phyloP scores from a whole-genome alignment of 2,329 filamentous ascomycete genomes.

The Colletotrichum tofieldiae region DNA sequence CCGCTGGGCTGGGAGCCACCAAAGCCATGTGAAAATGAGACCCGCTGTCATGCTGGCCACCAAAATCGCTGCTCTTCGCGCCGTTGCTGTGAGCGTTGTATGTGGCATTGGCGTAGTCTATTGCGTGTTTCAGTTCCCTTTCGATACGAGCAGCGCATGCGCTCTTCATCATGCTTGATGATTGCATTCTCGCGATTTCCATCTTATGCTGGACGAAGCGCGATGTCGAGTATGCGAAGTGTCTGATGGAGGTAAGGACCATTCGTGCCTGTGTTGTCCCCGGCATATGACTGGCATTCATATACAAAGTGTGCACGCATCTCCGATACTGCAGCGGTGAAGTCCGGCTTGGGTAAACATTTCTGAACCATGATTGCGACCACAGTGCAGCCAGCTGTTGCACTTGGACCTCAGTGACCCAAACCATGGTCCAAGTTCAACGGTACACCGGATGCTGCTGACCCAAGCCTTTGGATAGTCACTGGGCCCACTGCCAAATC shows the following conservation, averaged over 20 bases:
- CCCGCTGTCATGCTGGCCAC: background rate
- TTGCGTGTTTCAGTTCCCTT: background rate
- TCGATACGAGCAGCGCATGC: background rate
- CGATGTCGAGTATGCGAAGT: fast-evolving
- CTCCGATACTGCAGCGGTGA: background rate
- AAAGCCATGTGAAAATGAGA: background rate
- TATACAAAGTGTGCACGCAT: background rate
- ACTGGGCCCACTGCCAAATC: background rate
- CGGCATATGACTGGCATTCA: background rate
- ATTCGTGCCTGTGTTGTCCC: background rate
- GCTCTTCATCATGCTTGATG: background rate
- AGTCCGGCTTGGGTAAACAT: background rate
- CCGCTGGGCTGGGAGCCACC: background rate
- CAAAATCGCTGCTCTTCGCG: background rate
- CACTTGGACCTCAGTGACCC: too few relatives aligned
- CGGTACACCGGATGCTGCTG: background rate
- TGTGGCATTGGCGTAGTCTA: background rate
- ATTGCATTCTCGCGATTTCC: too few relatives aligned
- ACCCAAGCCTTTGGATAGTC: background rate
- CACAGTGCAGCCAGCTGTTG: background rate
- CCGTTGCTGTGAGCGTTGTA: background rate
- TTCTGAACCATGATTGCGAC: background rate
- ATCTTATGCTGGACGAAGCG: background rate
- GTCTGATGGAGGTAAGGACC: background rate
- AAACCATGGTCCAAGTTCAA: background rate